Evolutionary conservation across 306 rosid genomes (phyloP).

Genomic region (Mucuna pruriens): DNA sequence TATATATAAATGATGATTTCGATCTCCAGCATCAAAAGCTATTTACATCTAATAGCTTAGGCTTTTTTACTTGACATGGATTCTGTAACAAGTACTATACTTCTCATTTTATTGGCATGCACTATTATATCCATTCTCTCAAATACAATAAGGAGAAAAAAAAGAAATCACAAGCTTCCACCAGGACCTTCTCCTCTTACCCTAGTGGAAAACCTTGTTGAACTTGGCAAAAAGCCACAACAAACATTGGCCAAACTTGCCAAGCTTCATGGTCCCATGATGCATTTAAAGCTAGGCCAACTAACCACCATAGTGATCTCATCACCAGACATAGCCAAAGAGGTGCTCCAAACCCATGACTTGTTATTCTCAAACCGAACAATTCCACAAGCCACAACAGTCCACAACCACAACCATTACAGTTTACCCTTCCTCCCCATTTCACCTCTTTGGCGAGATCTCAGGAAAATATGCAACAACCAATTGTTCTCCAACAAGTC

Average conservation of each 20-base stretch:
- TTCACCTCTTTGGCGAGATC: constrained; percentile 33
- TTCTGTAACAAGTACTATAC: not conserved
- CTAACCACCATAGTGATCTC: constrained; percentile 34
- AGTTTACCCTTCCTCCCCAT: constrained; percentile 36
- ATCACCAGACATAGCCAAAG: constrained; percentile 38
- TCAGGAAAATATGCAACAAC: constrained; percentile 44
- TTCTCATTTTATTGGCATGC: constrained; percentile 8
- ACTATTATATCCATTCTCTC: not conserved
- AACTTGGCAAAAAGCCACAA: constrained; percentile 40
- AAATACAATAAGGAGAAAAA: not conserved
- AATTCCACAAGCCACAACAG: not conserved
- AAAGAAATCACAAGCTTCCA: constrained; percentile 43
- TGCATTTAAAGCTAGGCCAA: constrained; percentile 37
- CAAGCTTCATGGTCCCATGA: constrained; percentile 27
- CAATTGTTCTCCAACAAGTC: constrained; percentile 39
- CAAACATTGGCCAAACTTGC: constrained; percentile 33
- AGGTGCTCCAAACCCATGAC: constrained; percentile 48
- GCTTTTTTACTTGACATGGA: not conserved
- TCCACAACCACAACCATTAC: not conserved
- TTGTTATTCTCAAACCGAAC: constrained; percentile 30
- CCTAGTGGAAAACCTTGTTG: not conserved
- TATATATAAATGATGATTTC: not conserved
- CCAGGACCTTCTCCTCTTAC: constrained; percentile 55
- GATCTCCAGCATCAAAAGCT: not conserved
- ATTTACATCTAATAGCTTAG: not conserved